Evolutionary conservation across 2,329 filamentous ascomycete genomes (phyloP).

Genomic region (Colletotrichum destructivum): DNA sequence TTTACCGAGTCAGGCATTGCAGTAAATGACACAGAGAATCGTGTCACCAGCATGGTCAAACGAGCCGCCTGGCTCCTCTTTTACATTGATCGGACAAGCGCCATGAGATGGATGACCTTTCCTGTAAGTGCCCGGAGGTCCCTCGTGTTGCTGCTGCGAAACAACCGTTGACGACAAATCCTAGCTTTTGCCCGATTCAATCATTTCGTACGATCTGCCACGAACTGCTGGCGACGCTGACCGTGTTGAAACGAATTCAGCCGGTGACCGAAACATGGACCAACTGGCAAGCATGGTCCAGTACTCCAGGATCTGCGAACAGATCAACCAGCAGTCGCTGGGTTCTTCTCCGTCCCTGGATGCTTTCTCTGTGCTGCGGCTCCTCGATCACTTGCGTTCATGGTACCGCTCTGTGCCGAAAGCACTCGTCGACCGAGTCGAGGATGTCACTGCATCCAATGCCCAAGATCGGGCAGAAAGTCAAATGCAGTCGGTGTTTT

Average conservation of each 20-base stretch:
- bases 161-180: not conserved
- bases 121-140: not conserved
- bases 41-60: not conserved
- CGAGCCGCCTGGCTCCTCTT: not conserved
- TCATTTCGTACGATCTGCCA: not conserved
- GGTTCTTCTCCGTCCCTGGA: not conserved
- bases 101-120: not conserved
- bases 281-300: not conserved
- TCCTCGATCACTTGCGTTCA: not conserved
- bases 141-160: not conserved
- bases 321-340: not conserved
- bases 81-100: not conserved
- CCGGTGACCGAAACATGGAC: not conserved
- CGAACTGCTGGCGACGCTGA: not conserved
- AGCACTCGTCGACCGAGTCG: not conserved
- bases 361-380: not conserved
- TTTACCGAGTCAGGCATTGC: not conserved
- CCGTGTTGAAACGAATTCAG: too few species aligned
- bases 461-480: not conserved
- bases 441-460: not conserved
- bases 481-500: not conserved
- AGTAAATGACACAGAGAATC: not conserved
- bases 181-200: not conserved
- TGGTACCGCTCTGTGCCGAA: not conserved
- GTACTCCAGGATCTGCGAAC: not conserved